A percentile compares a stretch with the other conserved stretches of the same genome.
Conservation (phyloP, 148 eudicot species). For the Dysphania ambrosioides region DNA sequence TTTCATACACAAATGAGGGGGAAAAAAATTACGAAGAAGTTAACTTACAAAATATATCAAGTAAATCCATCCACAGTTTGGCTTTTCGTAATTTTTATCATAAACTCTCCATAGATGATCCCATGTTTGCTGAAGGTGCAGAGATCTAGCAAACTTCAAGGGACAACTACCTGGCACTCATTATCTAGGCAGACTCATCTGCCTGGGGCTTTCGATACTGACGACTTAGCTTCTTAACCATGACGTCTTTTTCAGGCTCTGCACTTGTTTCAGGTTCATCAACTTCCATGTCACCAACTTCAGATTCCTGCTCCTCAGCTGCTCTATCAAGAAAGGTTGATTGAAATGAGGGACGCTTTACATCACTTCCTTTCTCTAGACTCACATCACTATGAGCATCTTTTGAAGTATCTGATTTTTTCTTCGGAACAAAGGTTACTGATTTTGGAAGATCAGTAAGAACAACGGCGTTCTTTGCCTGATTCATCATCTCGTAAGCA, state of each 20-base stretch:
- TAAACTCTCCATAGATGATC: too few species aligned
- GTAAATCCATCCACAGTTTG: not conserved
- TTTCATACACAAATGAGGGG: not conserved
- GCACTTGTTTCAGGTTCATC: conserved; percentile 27
- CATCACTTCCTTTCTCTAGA: conserved; percentile 18
- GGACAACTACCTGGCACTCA: not conserved
- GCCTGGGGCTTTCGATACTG: conserved; percentile 34
- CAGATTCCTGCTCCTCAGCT: conserved; percentile 26
- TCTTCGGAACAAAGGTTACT: conserved; percentile 41
- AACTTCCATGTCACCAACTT: conserved; percentile 34
- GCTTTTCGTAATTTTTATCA: too few species aligned
- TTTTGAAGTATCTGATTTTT: conserved; percentile 27
- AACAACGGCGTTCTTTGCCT: conserved; percentile 20
- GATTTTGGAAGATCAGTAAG: conserved; percentile 30
- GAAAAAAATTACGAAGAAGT: not conserved
- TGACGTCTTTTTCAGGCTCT: not conserved
- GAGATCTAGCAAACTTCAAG: too few species aligned
- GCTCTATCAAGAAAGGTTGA: conserved; percentile 24
- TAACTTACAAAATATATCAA: not conserved
- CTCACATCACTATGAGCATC: conserved; percentile 13
- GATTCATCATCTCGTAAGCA: conserved; percentile 27
- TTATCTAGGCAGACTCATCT: conserved; percentile 32
- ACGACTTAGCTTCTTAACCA: conserved; percentile 31
- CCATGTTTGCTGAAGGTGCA: too few species aligned
- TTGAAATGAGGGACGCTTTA: conserved; percentile 16